Conservation (phyloP, 805 yeast species). For the Metschnikowia orientalis region DNA sequence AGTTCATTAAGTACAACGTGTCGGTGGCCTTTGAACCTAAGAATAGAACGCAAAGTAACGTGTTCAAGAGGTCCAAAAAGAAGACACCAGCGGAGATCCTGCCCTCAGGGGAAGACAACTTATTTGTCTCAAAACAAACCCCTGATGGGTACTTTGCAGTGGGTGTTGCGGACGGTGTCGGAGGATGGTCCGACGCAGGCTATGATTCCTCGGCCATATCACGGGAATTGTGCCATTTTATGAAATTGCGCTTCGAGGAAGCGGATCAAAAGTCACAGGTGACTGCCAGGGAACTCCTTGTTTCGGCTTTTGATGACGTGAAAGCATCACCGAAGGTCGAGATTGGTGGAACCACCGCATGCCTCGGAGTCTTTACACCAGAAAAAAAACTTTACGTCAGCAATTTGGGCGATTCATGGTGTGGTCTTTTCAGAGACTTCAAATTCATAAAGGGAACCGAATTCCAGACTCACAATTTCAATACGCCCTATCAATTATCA, state of each 20-base stretch:
- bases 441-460: constrained; percentile 60
- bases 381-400: constrained; percentile 59
- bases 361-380: constrained; percentile 67
- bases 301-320: constrained; percentile 52
- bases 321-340: constrained; percentile 54
- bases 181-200: constrained; percentile 94
- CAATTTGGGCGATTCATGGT: constrained; percentile 94
- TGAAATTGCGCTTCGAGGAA: constrained; percentile 39
- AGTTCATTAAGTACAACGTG: constrained; percentile 42
- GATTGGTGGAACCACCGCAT: constrained; percentile 93
- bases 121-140: constrained; percentile 45
- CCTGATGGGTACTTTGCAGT: constrained; percentile 44
- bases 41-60: constrained; percentile 51
- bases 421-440: constrained; percentile 71
- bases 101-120: constrained; percentile 77
- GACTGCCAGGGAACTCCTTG: constrained; percentile 48
- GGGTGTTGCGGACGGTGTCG: constrained; percentile 97
- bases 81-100: constrained; percentile 40
- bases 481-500: constrained; percentile 88
- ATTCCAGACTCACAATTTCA: constrained; percentile 81
- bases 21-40: constrained; percentile 76
- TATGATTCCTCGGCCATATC: constrained; percentile 86
- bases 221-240: constrained; percentile 63
- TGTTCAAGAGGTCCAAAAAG: constrained; percentile 30
- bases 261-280: constrained; percentile 13